Base-by-base conservation (phyloP, 768 basidiomycete genomes). In the Daedaleopsis nitida region DNA sequence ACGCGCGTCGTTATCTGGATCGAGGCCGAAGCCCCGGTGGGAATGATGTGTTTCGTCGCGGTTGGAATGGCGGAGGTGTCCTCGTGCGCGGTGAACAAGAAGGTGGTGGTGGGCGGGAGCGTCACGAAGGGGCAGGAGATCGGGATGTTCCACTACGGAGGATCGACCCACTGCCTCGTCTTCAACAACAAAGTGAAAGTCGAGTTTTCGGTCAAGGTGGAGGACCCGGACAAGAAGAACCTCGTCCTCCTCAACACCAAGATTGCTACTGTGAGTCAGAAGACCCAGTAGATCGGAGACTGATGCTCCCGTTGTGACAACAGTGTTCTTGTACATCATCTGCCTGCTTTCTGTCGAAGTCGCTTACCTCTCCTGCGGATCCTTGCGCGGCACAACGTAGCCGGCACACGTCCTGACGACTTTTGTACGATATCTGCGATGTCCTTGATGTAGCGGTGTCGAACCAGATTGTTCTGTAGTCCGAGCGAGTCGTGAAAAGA, bases 71-170 rank as follows among this genome's bases (percentile, higher is more conserved):
- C 76, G 0, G 86, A 88, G 69, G 78, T 88, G 1, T 87, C 84
- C 37, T 86, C 84, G n/a, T 83, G 81, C 61, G 78, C 81, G 62
- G 67, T 80, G n/a, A 79, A 72, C 0, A 85, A 86, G 21, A 72
- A 70, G 66, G 74, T 32, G 27, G 27, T 32, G 7, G 27, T 69
- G 16, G 81, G 82, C 0, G 69, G 85, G 32, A 59, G 60, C 42
- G 69, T 87, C 23, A 73, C 71, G 57, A 81, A 81, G 63, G 86
- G 88, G 1, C 81, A 87, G 27, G 72, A 86, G 67, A 60, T 85
- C 0, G 87, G 87, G 60, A 80, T 76, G 78, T 84, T 88, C 80
- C 86, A 86, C 68, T 86, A 84, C 72, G 86, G 84, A 10, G 86
- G 85, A 6, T 86, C 82, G 37, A 78, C 82, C 1, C 77, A 83